These are phyloP conservation scores for Dipteronia sinensis DNA, from an alignment of 345 rosid species.

Conservation along the genomic window DNA sequence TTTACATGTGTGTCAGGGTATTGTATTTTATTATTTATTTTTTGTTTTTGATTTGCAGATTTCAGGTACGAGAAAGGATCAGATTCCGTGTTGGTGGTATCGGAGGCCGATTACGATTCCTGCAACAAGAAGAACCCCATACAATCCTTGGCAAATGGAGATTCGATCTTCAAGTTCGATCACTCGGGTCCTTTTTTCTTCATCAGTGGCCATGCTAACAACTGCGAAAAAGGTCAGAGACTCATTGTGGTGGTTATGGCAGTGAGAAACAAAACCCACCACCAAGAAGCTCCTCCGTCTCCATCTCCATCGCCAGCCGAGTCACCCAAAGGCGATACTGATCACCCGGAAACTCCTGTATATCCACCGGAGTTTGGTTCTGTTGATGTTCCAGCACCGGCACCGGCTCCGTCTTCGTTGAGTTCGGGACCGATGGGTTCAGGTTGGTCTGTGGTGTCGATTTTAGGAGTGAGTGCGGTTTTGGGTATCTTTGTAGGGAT, in stretches of 20 bases:
- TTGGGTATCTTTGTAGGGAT: slow-evolving; percentile 28
- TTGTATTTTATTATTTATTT: not conserved
- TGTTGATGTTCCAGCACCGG: slow-evolving; percentile 28
- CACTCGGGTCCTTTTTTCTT: slow-evolving; percentile 83
- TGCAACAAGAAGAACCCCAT: slow-evolving; percentile 66
- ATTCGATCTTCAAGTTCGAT: slow-evolving; percentile 55
- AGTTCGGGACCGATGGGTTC: slow-evolving; percentile 23
- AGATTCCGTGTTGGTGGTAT: slow-evolving; percentile 69
- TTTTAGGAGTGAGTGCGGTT: slow-evolving; percentile 22
- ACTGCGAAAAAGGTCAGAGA: slow-evolving; percentile 71
- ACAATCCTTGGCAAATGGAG: slow-evolving; percentile 52
- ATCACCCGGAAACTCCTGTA: not conserved
- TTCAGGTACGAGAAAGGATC: slow-evolving; percentile 71
- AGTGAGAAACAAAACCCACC: slow-evolving; percentile 30
- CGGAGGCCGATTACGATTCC: slow-evolving; percentile 47
- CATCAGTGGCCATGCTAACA: slow-evolving; percentile 64
- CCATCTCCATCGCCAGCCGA: slow-evolving; percentile 16
- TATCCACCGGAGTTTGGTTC: slow-evolving; percentile 11
- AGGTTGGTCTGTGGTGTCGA: slow-evolving; percentile 21
- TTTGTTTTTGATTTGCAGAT: slow-evolving; percentile 37
- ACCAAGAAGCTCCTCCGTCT: slow-evolving; percentile 34
- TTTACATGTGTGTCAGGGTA: not conserved
- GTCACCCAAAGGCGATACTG: slow-evolving; percentile 7
- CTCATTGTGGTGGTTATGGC: slow-evolving; percentile 66
- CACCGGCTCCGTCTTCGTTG: slow-evolving; percentile 44